A percentile compares a stretch with the other conserved stretches of the same genome.
These are phyloP conservation scores for Leucosporidium creatinivorum DNA, from an alignment of 768 basidiomycete species.

Conservation along the genomic window DNA sequence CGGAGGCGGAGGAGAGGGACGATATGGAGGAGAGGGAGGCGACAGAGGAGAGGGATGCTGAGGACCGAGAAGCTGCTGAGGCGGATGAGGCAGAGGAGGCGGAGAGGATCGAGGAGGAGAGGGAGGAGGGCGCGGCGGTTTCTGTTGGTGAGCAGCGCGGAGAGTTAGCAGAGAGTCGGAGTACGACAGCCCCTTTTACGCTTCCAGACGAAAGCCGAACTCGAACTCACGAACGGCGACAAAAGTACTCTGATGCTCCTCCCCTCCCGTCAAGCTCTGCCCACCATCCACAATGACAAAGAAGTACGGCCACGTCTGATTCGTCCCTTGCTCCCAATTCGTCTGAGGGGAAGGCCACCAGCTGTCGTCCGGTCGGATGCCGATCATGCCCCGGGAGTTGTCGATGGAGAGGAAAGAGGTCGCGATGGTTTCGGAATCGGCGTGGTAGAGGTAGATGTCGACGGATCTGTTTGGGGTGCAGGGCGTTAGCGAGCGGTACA, in stretches of 20 bases:
- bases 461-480: conserved; percentile 47
- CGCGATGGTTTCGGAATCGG: conserved; percentile 55
- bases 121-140: conserved; percentile 33
- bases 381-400: conserved; percentile 52
- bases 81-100: conserved; percentile 8
- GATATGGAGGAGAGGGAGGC: neutral
- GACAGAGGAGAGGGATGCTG: neutral
- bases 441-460: conserved; percentile 70
- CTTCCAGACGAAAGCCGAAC: no score
- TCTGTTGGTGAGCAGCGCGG: no score
- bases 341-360: conserved; percentile 61
- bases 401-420: conserved; percentile 48
- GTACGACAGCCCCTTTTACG: no score
- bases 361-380: conserved; percentile 53
- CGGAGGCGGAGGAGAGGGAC: neutral
- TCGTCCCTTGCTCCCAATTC: conserved; percentile 49
- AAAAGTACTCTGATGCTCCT: conserved; percentile 65
- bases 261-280: conserved; percentile 50
- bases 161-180: no score
- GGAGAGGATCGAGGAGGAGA: neutral
- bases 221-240: conserved; percentile 52
- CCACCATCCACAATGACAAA: conserved; percentile 67
- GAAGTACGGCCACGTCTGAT: conserved; percentile 50
- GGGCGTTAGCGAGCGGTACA: neutral
- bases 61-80: neutral